phyloP scores from a whole-genome alignment of 176 grass and related monocot species.

The Cenchrus fungigraminus region DNA sequence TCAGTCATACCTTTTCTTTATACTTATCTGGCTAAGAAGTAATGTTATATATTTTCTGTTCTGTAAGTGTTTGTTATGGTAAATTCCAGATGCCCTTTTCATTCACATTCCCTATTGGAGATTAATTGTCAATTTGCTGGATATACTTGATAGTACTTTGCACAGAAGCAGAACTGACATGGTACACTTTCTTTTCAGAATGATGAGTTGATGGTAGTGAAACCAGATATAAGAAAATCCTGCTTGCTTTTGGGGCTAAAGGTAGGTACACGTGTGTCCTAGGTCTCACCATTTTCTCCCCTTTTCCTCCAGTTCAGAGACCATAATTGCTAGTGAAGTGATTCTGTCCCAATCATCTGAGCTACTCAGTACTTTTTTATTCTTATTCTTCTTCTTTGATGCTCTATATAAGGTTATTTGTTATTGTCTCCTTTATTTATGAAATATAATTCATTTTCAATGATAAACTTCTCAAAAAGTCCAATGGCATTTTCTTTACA shows the following conservation, averaged over 20 bases:
- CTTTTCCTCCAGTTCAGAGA: constrained; percentile 4
- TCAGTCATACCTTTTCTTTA: constrained; percentile 21
- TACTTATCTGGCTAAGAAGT: constrained; percentile 7
- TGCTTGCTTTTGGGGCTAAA: constrained; percentile 11
- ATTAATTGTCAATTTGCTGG: constrained; percentile 20
- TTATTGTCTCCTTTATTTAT: constrained; percentile 2
- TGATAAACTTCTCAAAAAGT: constrained; percentile 13
- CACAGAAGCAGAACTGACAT: constrained; percentile 29
- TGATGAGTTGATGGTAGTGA: not conserved
- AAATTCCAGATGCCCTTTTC: constrained; percentile 2
- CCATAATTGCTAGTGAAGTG: not conserved
- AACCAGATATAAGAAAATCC: constrained; percentile 8
- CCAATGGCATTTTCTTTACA: not conserved
- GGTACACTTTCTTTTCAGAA: constrained; percentile 28
- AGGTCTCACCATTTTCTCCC: not conserved
- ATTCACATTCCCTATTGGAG: not conserved
- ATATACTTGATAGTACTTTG: constrained; percentile 16
- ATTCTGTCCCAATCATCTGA: not conserved
- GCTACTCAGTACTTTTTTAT: not conserved
- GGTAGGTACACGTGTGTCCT: constrained; percentile 14
- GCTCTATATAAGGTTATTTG: constrained; percentile 25
- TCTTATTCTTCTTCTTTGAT: constrained; percentile 2
- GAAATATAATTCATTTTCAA: not conserved
- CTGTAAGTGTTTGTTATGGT: constrained; percentile 17
- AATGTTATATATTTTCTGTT: not conserved